Evolutionary conservation across 495 filamentous ascomycete genomes (phyloP).

Genomic region (Immersiella caudata): DNA sequence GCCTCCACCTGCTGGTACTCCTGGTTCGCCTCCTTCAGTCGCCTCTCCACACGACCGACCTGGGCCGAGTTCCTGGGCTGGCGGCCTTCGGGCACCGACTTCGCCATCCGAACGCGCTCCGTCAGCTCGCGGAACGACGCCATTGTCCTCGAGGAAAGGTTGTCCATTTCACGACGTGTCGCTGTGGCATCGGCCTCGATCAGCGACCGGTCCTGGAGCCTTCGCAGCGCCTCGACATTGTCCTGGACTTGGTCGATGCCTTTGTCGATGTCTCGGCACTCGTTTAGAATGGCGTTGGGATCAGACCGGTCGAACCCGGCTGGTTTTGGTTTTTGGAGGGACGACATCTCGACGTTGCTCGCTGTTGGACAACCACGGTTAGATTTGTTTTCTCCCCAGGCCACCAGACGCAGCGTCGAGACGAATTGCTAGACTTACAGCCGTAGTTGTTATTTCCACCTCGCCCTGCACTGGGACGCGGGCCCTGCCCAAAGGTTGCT

Average conservation of each 20-base stretch:
- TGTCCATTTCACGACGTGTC: conserved; percentile 61
- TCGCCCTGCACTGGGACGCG: conserved; percentile 43
- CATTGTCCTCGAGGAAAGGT: conserved; percentile 71
- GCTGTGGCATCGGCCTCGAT: conserved; percentile 60
- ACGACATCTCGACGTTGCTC: conserved; percentile 65
- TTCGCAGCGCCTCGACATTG: conserved; percentile 60
- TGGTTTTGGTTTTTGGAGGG: conserved; percentile 55
- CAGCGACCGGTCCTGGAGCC: conserved; percentile 60
- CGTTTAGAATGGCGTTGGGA: conserved; percentile 77
- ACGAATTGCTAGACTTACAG: conserved; percentile 42
- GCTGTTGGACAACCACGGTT: conserved; percentile 26
- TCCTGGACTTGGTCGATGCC: conserved; percentile 74
- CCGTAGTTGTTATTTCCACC: conserved; percentile 53
- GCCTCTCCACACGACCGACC: conserved; percentile 75
- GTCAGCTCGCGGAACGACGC: conserved; percentile 73
- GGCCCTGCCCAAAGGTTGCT: conserved; percentile 44
- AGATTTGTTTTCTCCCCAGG: background rate
- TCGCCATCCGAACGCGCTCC: conserved; percentile 74
- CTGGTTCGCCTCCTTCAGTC: conserved; percentile 75
- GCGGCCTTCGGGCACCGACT: conserved; percentile 73
- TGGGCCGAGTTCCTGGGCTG: conserved; percentile 72
- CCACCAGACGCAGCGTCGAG: background rate
- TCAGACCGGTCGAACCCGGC: conserved; percentile 50
- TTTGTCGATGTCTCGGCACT: conserved; percentile 75
- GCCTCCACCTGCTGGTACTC: conserved; percentile 77